phyloP scores from a whole-genome alignment of 495 filamentous ascomycete genomes.

The Tricharina praecox region DNA sequence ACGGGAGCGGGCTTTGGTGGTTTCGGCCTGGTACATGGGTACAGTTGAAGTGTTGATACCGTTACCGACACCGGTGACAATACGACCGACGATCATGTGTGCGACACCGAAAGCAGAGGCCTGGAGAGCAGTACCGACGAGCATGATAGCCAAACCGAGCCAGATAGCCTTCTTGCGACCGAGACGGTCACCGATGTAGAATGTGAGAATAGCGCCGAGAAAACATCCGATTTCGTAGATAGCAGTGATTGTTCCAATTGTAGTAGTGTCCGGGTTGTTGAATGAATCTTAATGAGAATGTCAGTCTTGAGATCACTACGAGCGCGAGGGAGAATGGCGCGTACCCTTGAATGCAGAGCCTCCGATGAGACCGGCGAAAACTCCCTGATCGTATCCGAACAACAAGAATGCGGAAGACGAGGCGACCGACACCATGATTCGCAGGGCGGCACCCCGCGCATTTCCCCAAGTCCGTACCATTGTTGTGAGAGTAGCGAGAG shows the following conservation, averaged over 20 bases:
- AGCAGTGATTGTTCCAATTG: conserved; percentile 36
- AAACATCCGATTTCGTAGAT: conserved; percentile 41
- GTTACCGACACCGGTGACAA: conserved; percentile 41
- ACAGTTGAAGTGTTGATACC: conserved; percentile 30
- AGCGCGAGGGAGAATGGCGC: not conserved
- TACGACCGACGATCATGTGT: conserved; percentile 39
- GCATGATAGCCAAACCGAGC: conserved; percentile 23
- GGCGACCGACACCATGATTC: conserved; percentile 24
- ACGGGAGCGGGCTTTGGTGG: conserved; percentile 32
- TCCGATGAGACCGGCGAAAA: conserved; percentile 35
- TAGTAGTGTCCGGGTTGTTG: conserved; percentile 19
- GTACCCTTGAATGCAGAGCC: conserved; percentile 33
- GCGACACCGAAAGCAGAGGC: conserved; percentile 34
- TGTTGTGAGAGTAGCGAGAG: not conserved
- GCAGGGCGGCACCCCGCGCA: conserved; percentile 15
- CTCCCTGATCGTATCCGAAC: conserved; percentile 40
- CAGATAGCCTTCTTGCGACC: conserved; percentile 29
- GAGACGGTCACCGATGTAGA: conserved; percentile 34
- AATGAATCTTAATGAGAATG: conserved; percentile 28
- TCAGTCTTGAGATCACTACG: not conserved
- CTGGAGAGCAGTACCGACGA: conserved; percentile 31
- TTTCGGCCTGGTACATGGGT: conserved; percentile 32
- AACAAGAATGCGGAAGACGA: conserved; percentile 30
- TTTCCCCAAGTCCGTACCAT: conserved; percentile 19
- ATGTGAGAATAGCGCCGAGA: conserved; percentile 35